Percentiles rank a stretch among this genome's conserved stretches.
These are phyloP conservation scores for Fragaria iinumae DNA, from an alignment of 306 rosid species.

Conservation along the genomic window DNA sequence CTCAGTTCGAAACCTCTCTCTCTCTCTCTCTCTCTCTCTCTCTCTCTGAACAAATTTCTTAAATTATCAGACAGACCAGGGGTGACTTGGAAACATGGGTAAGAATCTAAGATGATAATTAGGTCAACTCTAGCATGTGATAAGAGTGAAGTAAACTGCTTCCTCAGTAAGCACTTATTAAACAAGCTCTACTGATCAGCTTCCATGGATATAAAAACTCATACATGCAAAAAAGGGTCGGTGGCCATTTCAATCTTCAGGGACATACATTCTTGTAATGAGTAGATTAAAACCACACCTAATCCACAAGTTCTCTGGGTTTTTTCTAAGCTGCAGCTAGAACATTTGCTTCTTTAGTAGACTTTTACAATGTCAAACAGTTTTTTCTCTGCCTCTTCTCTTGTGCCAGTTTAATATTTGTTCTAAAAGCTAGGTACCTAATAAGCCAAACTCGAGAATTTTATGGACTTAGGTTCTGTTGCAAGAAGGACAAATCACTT, in stretches of 20 bases:
- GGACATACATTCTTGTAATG: slow-evolving; percentile 21
- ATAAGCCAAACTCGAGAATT: slow-evolving; percentile 11
- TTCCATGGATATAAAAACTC: slow-evolving; percentile 27
- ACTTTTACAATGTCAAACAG: not conserved
- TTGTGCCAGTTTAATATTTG: slow-evolving; percentile 1
- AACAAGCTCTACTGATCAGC: not conserved
- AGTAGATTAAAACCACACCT: not conserved
- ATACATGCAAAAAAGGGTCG: slow-evolving; percentile 32
- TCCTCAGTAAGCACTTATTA: slow-evolving; percentile 10
- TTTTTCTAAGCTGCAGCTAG: not conserved
- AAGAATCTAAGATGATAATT: slow-evolving; percentile 11
- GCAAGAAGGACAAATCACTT: slow-evolving; percentile 12
- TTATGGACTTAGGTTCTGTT: slow-evolving; percentile 10
- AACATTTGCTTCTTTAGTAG: not conserved
- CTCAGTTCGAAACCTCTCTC: not conserved
- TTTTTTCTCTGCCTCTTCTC: not conserved
- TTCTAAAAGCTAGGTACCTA: not conserved
- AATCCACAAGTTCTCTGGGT: not conserved
- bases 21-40: not conserved
- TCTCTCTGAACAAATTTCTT: not conserved
- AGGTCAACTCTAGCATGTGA: slow-evolving; percentile 75
- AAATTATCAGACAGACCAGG: slow-evolving; percentile 2
- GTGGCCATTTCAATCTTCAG: slow-evolving; percentile 25
- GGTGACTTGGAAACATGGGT: slow-evolving; percentile 11
- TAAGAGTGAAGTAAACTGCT: slow-evolving; percentile 21